phyloP scores from a whole-genome alignment of 2,329 filamentous ascomycete species.

The Ramichloridium luteum region DNA sequence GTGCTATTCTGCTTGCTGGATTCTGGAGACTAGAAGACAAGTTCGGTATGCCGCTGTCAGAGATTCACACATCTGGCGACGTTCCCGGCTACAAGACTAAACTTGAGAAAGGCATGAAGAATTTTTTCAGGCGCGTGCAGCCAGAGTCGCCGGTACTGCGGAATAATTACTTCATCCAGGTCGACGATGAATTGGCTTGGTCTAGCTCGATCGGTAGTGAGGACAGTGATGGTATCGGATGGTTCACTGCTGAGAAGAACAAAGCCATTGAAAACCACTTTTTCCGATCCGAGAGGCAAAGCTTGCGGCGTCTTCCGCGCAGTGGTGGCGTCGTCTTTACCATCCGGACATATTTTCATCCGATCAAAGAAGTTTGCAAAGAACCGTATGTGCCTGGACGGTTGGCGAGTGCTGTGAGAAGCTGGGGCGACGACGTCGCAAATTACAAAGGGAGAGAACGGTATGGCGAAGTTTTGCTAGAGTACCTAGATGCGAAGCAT shows the following conservation, averaged over 20 bases:
- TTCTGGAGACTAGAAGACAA: constrained; percentile 80
- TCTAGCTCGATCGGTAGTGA: constrained; percentile 63
- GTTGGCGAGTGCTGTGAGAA: constrained; percentile 64
- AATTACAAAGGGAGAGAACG: constrained; percentile 66
- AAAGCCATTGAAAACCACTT: constrained; percentile 59
- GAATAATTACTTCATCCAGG: constrained; percentile 83
- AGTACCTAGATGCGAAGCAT: constrained; percentile 65
- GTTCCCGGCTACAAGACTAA: constrained; percentile 63
- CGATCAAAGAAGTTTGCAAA: constrained; percentile 52
- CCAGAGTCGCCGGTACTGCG: constrained; percentile 55
- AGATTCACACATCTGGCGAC: constrained; percentile 67
- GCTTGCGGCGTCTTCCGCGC: constrained; percentile 44
- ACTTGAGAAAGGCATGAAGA: constrained; percentile 65
- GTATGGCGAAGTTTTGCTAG: constrained; percentile 60
- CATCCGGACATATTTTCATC: constrained; percentile 68
- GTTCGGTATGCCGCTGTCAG: constrained; percentile 62
- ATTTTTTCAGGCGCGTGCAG: constrained; percentile 62
- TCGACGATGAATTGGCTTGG: constrained; percentile 68
- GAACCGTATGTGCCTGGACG: constrained; percentile 69
- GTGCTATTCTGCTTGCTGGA: constrained; percentile 61
- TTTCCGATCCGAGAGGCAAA: constrained; percentile 67
- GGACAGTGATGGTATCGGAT: constrained; percentile 50
- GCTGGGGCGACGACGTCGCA: constrained; percentile 68
- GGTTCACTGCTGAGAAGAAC: constrained; percentile 66
- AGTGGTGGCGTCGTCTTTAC: constrained; percentile 52